Evolutionary conservation across 345 rosid species (phyloP).

Genomic region (Arabis alpina): DNA sequence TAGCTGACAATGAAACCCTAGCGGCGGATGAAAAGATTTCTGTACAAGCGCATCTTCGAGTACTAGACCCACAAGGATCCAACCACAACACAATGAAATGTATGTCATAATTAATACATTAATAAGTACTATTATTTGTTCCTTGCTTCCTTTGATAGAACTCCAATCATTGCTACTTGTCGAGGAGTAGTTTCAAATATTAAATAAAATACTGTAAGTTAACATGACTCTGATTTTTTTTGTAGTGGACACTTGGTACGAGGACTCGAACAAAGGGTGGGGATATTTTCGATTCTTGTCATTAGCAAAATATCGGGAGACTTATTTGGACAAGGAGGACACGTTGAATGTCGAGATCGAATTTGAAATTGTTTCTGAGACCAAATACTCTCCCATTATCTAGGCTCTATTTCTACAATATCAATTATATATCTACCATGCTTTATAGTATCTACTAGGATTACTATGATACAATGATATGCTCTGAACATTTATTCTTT

Average conservation of each 20-base stretch:
- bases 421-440: neutral
- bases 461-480: neutral
- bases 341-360: neutral
- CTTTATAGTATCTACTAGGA: too few species aligned
- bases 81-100: neutral
- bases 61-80: neutral
- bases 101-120: neutral
- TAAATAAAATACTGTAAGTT: too few species aligned
- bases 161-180: too few species aligned
- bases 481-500: too few species aligned
- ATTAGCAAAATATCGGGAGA: neutral
- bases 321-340: slow-evolving; percentile 1
- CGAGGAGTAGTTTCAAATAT: too few species aligned
- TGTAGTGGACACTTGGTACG: too few species aligned
- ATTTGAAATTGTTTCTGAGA: neutral
- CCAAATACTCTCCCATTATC: neutral
- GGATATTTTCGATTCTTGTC: neutral
- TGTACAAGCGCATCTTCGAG: neutral
- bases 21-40: too few species aligned
- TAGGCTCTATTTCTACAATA: neutral
- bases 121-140: neutral
- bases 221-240: too few species aligned
- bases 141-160: too few species aligned
- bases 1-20: too few species aligned
- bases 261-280: neutral